Base-by-base conservation (phyloP, 495 filamentous ascomycete genomes). In the Hyphodiscus hymeniophilus region DNA sequence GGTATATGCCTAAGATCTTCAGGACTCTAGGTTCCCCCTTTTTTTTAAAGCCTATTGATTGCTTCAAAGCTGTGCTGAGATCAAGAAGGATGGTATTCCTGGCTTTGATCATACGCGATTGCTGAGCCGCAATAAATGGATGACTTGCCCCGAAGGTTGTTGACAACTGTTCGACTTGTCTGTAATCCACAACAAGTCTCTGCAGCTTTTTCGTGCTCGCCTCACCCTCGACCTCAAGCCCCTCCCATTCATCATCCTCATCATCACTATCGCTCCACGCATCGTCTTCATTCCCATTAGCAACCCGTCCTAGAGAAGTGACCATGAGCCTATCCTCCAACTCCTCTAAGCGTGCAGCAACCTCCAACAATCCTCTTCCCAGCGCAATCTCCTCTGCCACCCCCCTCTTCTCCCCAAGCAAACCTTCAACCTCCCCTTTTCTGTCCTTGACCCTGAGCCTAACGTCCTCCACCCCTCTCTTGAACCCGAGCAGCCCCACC, bases 71-170 rank as follows among this genome's bases (percentile, higher is more conserved):
- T 2, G 80, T 82, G 46, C 76, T 81, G 22, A 98, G 67, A 63
- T 97, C 91, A 30, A 96, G 66, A 15, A 97, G 62, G 35, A 97
- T 69, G 0, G 89, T 94, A 34, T 87, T 85, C 52, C 81, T 72
- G 28, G 87, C 66, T 58, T 73, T 76, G 22, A 68, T 58, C 22
- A 85, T 61, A 33, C 84, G 68, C 8, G 70, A 64, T 48, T 75
- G 63, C 52, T 84, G 80, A 11, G 67, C 64, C 28, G 69, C 49
- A 22, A 89, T 48, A 57, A 89, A 88, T 2, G 85, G 84, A 61
- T 88, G 82, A 0, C 75, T 66, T 10, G 64, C 60, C 11, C 76
- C 77, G 43, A 82, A 62, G n/a, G 66, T 66, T 17, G 66, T 57
- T 15, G 71, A 64, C 32, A 78, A 53, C n/a, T 69, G 61, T 33